Evolutionary conservation across 169 alveolate genomes (phyloP), one percentile per base, ranked within the genome.

Genomic region (Ichthyophthirius multifiliis): DNA sequence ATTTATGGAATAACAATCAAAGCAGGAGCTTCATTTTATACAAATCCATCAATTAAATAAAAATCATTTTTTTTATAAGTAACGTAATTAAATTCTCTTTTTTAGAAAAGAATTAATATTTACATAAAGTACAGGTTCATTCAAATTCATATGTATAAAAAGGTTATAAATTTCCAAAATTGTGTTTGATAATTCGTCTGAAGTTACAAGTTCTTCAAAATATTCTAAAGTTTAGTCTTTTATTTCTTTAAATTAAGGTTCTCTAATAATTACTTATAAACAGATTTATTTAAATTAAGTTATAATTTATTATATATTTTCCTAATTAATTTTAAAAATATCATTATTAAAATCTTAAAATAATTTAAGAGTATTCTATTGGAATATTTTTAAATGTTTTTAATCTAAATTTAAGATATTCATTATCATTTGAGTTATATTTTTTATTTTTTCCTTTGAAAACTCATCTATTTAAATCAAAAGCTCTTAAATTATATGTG

Each of bases 11-110:
- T 27, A 2, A 55, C 39, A 10, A 39, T 55, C 10, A 55, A 55
- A 10, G 71, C 71, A 15, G 71, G 71, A 20, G 39, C 71, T 27
- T 55, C 31, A 12, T 55, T 34, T 27, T 55, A 55, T 1, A 55
- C 71, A 27, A 55, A 55, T 2, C 71, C 71, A 7, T 55, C 71
- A 15, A 55, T 55, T 55, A 55, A 55, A 55, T 55, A 55, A 55
- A 15, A 55, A 55, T 55, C 31, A 55, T 55, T 55, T 27, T 55
- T 55, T 27, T 55, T 55, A 55, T 55, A 55, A 15, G 71, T 34
- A 23, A 55, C 31, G 5, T 55, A 55, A 12, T 55, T 39, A 27
- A 55, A 55, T 5, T 27, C 16, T 55, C 71, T 55, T 6, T 55
- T 55, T 55, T 55, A 27, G n/a, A 55, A 55, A 55, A 7, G 23